Base-by-base conservation (phyloP, 2,329 filamentous ascomycete genomes). In the Penicillium sp. region DNA sequence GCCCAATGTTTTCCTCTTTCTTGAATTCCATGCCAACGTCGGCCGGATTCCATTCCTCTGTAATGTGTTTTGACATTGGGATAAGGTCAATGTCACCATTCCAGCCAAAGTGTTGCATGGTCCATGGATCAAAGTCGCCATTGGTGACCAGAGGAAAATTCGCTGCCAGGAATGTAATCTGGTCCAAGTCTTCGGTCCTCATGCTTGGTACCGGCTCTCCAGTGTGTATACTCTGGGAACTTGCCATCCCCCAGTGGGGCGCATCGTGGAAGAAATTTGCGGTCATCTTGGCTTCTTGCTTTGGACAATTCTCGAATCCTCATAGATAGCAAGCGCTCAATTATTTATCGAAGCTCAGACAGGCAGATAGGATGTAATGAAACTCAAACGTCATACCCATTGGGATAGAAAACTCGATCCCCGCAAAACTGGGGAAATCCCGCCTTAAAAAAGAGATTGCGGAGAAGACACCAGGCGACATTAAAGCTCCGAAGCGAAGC, bases 381-480 rank as follows among this genome's bases (percentile, higher is more conserved):
- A 36, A 1, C 2, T 15, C 33, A 36, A 16, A n/a, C 9, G 6
- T 36, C 9, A 7, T 12, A 36, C 24, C 6, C 31, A 24, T 23
- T 29, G 33, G 21, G 36, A 24, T 38, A 38, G 15, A 34, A 43
- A 49, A 44, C 23, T 23, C 10, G 38, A 23, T 34, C 52, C 52
- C 52, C 49, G 52, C 52, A 54, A 54, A 54, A 23, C 44, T 29
- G 48, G 52, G 49, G 52, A 49, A 16, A 54, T 51, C 13, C 41
- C 45, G 52, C 39, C 29, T 33, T 4, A 16, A 28, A 42, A 26
- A 49, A 48, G 28, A 49, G 47, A 46, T 47, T 53, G 53, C 53
- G 53, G 53, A 53, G 53, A 56, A 53, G 34, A n/a, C 51, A 21
- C 42, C 29, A 52, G 44, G 53, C 49, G 53, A 55, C 9, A 12